Base-by-base conservation (phyloP, 2,329 filamentous ascomycete species). In the Xenosphaeropsis pyriputrescens region DNA sequence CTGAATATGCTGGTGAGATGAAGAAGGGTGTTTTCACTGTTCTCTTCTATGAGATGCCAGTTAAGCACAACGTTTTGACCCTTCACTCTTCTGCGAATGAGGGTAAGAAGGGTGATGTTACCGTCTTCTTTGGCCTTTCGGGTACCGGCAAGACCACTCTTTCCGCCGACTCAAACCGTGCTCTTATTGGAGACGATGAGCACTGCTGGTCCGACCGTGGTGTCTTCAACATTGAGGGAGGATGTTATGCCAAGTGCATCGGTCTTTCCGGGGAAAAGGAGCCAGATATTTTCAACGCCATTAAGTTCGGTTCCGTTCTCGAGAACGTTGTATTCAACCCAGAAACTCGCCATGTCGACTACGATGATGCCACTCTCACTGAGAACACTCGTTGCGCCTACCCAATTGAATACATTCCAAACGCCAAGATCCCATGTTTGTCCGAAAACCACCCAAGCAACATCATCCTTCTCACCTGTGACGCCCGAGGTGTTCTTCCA, bases 21-120 rank as follows among this genome's bases (percentile, higher is more conserved):
- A 94, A 94, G 71, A 94, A 94, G 72, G 88, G 91, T 52, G 75
- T 98, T 62, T 98, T 98, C 74, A 98, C 91, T 35, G 86, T 98
- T 36, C 79, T 98, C 59, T 98, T 94, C 75, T 98, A 96, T 71
- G 91, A 98, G 72, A 98, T 96, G 88, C 91, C 91, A 44, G 85
- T 98, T 59, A 95, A 95, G 78, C 91, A 98, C 76, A 93, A 96
- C 63, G 89, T 98, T 53, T 70, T 98, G 50, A 98, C 91, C 31
- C 79, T 98, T 39, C 91, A 98, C 73, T 98, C 91, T 13, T 98
- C 91, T 7, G 91, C 91, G 57, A 98, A 98, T 66, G 84, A 98
- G 75, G 91, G 91, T 53, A 73, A 83, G 70, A 66, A 84, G 46
- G 91, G 91, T 48, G 91, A 98, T 57, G 91, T 98, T 41, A 96